Percentiles rank a stretch among this genome's conserved stretches.
Conservation (phyloP, 345 rosid species). For the Dipteronia sinensis region DNA sequence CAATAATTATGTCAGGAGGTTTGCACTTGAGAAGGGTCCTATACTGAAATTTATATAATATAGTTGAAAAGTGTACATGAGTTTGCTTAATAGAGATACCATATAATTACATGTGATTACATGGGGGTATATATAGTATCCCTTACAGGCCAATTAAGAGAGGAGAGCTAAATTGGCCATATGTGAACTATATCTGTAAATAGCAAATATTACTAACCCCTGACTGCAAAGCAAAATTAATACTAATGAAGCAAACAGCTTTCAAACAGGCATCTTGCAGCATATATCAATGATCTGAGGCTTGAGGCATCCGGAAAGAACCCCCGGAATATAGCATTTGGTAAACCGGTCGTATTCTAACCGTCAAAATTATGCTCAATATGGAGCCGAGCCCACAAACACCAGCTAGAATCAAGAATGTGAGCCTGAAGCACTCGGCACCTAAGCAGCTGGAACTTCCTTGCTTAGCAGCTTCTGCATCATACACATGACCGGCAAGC, state of each 20-base stretch:
- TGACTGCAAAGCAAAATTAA: no score
- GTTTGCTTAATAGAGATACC: neutral
- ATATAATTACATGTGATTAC: neutral
- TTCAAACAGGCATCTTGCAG: neutral
- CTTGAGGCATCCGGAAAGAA: conserved; percentile 60
- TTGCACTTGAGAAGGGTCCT: no score
- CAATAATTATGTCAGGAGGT: no score
- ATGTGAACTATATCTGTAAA: no score
- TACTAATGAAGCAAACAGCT: no score
- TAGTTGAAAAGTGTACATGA: neutral
- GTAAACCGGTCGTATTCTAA: conserved; percentile 85
- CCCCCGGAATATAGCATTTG: conserved; percentile 85
- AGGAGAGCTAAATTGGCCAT: no score
- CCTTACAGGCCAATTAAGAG: neutral
- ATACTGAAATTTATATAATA: no score
- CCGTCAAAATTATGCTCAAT: conserved; percentile 59
- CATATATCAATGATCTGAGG: conserved; percentile 39
- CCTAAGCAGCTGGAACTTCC: conserved; percentile 74
- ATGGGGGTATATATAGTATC: neutral
- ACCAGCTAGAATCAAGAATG: conserved; percentile 78
- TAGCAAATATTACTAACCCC: no score
- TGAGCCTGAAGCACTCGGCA: conserved; percentile 72
- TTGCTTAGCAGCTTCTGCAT: conserved; percentile 82
- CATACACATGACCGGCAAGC: conserved; percentile 83
- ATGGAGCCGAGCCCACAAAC: conserved; percentile 70